Conservation (phyloP, 768 basidiomycete species). For the Baorangia bicolor region DNA sequence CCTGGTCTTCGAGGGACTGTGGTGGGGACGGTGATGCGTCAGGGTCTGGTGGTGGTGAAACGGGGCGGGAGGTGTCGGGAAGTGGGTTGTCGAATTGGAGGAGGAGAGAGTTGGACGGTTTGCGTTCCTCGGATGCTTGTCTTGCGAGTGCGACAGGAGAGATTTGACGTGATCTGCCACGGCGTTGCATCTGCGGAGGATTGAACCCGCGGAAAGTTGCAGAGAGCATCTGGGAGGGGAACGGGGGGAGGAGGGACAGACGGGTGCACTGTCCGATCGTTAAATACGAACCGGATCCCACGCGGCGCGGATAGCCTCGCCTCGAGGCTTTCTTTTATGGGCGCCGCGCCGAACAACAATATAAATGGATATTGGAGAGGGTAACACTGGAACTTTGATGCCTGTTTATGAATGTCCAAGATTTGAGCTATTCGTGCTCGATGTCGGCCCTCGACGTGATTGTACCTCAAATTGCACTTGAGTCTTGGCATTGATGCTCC, state of each 20-base stretch:
- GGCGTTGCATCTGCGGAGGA: conserved; percentile 26
- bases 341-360: background rate
- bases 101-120: conserved; percentile 4
- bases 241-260: background rate
- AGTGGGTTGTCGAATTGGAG: too few species aligned
- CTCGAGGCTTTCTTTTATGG: background rate
- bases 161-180: conserved; percentile 44
- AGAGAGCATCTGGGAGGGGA: conserved; percentile 20
- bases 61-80: background rate
- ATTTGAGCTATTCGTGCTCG: too few species aligned
- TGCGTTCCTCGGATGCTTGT: conserved; percentile 44
- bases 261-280: background rate
- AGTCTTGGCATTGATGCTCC: too few species aligned
- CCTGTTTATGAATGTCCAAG: too few species aligned
- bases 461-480: too few species aligned
- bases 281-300: background rate
- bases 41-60: background rate
- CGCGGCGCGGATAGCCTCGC: background rate
- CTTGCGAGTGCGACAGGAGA: conserved; percentile 44
- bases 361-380: too few species aligned
- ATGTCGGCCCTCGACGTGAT: too few species aligned
- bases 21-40: conserved; percentile 39
- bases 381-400: too few species aligned
- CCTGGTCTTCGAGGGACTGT: conserved; percentile 56
- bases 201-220: conserved; percentile 27